phyloP scores from a whole-genome alignment of 169 alveolate species.

The Besnoitia besnoiti region DNA sequence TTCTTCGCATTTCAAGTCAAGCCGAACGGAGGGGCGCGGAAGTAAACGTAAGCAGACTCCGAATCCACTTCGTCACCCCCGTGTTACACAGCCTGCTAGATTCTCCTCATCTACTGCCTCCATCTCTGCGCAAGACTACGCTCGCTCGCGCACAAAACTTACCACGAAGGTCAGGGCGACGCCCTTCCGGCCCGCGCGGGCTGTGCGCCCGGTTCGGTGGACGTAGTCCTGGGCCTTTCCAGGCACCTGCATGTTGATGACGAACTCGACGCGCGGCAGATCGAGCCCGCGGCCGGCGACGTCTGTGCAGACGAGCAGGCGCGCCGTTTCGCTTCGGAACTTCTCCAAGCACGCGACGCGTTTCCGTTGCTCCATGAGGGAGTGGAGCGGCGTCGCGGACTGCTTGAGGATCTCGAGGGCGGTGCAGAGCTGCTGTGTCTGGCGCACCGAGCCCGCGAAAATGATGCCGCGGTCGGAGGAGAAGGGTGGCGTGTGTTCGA shows the following conservation, averaged over 20 bases:
- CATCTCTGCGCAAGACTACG: too few relatives aligned
- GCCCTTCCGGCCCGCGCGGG: slow-evolving; percentile 97
- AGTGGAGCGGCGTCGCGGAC: slow-evolving; percentile 94
- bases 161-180: slow-evolving; percentile 68
- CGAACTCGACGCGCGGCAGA: slow-evolving; percentile 94
- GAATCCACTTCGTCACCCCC: too few relatives aligned
- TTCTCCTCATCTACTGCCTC: too few relatives aligned
- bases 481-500: slow-evolving; percentile 81
- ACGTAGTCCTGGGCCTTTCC: slow-evolving; percentile 90
- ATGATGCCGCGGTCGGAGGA: slow-evolving; percentile 85
- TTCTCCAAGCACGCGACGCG: slow-evolving; percentile 93
- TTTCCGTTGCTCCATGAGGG: slow-evolving; percentile 93
- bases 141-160: too few relatives aligned
- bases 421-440: slow-evolving; percentile 89
- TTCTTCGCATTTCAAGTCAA: too few relatives aligned
- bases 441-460: slow-evolving; percentile 92
- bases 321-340: slow-evolving; percentile 91
- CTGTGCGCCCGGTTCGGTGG: slow-evolving; percentile 98
- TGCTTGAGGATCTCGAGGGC: slow-evolving; percentile 91
- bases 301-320: slow-evolving; percentile 94
- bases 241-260: slow-evolving; percentile 95
- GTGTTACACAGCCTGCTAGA: too few relatives aligned
- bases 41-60: too few relatives aligned
- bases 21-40: too few relatives aligned
- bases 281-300: slow-evolving; percentile 98